phyloP scores from a whole-genome alignment of 257 asterid genomes.

The Anisodus tanguticus region DNA sequence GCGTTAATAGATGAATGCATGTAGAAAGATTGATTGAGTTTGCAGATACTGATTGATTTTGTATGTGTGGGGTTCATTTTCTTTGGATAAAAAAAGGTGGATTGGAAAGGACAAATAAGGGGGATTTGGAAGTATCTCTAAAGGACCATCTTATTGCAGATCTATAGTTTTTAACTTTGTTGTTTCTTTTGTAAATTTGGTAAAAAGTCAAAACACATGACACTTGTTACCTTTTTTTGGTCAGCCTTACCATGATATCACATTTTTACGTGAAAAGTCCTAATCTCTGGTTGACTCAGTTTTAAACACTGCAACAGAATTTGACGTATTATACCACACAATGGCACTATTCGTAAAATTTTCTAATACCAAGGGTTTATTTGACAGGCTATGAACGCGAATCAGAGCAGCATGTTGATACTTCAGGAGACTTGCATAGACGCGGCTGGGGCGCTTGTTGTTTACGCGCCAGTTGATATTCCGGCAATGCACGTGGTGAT shows the following conservation, averaged over 20 bases:
- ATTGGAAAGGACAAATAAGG: conserved; percentile 42
- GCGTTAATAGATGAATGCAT: not conserved
- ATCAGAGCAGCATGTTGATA: conserved; percentile 86
- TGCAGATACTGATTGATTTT: conserved; percentile 14
- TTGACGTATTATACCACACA: conserved; percentile 36
- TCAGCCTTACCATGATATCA: conserved; percentile 45
- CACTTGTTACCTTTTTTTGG: conserved; percentile 41
- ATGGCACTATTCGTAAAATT: conserved; percentile 15
- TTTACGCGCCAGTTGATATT: conserved; percentile 97
- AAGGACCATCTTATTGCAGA: conserved; percentile 41
- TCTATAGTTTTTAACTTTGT: conserved; percentile 26
- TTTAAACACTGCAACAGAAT: conserved; percentile 31
- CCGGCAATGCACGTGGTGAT: conserved; percentile 93
- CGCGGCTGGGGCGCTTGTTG: conserved; percentile 85
- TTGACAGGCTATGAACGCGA: conserved; percentile 62
- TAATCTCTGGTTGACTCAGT: conserved; percentile 44
- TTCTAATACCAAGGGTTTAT: conserved; percentile 27
- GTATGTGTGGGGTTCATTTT: conserved; percentile 28
- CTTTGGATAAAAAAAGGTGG: not conserved
- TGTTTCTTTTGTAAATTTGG: conserved; percentile 35
- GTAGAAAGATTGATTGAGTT: conserved; percentile 1
- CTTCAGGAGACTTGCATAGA: conserved; percentile 88
- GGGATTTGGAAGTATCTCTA: conserved; percentile 46
- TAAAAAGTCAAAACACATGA: conserved; percentile 57
- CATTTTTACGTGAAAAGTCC: conserved; percentile 28